Conservation (phyloP, 208 protist genomes). For the Wallacemonas sp. region DNA sequence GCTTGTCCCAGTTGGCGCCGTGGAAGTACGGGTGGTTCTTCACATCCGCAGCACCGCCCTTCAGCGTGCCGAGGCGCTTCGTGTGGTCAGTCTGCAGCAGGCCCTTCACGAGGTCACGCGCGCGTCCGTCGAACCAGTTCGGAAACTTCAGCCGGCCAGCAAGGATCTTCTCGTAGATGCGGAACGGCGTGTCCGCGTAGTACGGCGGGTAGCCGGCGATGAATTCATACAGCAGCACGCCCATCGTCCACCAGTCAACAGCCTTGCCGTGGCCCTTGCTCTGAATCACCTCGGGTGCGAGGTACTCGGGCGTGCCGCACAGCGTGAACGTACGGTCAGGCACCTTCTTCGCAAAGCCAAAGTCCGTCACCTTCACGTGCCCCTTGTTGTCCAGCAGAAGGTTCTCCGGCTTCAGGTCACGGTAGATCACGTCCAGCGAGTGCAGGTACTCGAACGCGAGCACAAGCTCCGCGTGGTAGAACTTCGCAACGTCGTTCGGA, state of each 20-base stretch:
- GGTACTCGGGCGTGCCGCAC: conserved; percentile 89
- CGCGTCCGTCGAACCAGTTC: conserved; percentile 80
- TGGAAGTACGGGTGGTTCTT: conserved; percentile 96
- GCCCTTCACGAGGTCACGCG: conserved; percentile 79
- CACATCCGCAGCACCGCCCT: conserved; percentile 90
- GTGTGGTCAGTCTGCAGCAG: conserved; percentile 88
- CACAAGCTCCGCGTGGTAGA: conserved; percentile 93
- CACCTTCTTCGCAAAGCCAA: conserved; percentile 87
- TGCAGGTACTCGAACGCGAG: conserved; percentile 93
- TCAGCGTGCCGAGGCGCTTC: conserved; percentile 88
- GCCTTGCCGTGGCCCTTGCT: conserved; percentile 93
- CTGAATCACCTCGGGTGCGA: conserved; percentile 93
- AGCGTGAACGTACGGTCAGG: conserved; percentile 82
- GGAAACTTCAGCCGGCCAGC: conserved; percentile 79
- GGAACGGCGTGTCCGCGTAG: conserved; percentile 89
- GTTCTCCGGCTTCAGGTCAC: conserved; percentile 86
- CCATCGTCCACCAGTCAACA: conserved; percentile 97
- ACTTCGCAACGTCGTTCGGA: conserved; percentile 85
- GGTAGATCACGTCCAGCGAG: conserved; percentile 87
- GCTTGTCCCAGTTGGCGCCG: conserved; percentile 92
- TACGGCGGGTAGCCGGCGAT: conserved; percentile 92
- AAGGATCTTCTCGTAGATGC: conserved; percentile 91
- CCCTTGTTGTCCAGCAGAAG: conserved; percentile 78
- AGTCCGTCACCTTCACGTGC: conserved; percentile 88
- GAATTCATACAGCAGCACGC: conserved; percentile 96